phyloP scores from a whole-genome alignment of 1,284 basidiomycete genomes.

The Cutaneotrichosporon sp. region DNA sequence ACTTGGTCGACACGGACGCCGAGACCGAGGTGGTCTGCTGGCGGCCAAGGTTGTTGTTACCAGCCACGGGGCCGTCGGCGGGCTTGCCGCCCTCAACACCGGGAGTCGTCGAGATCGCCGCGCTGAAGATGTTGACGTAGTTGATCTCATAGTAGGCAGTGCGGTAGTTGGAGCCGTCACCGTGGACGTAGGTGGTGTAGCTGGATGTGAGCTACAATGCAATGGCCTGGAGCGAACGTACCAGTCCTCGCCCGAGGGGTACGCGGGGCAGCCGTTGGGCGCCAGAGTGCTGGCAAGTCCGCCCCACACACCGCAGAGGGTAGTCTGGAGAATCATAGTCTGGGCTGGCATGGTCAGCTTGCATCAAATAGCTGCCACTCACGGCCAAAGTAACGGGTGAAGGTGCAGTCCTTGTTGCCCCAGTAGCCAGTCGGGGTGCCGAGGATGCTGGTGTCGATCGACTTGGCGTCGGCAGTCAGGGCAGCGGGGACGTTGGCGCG shows the following conservation, averaged over 20 bases:
- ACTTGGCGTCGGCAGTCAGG: constrained; percentile 58
- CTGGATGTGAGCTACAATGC: constrained; percentile 17
- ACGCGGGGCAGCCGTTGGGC: constrained; percentile 60
- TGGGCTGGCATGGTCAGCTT: constrained; percentile 53
- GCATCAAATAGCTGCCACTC: not conserved
- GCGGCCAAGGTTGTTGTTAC: not conserved
- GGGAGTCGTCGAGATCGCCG: not conserved
- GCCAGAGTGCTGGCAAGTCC: constrained; percentile 61
- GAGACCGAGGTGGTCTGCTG: not conserved
- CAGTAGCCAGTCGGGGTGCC: constrained; percentile 71
- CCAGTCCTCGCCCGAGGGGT: constrained; percentile 31
- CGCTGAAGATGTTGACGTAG: constrained; percentile 57
- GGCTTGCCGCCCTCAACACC: constrained; percentile 18
- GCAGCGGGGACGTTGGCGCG: constrained; percentile 62
- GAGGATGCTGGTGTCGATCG: constrained; percentile 65
- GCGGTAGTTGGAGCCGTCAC: constrained; percentile 60
- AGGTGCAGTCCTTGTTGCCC: constrained; percentile 63
- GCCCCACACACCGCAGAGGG: constrained; percentile 66
- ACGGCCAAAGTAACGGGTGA: constrained; percentile 62
- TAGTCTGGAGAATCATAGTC: constrained; percentile 72
- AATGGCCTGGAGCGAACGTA: not conserved
- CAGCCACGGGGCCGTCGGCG: not conserved
- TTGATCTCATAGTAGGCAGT: constrained; percentile 75
- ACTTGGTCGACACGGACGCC: not conserved
- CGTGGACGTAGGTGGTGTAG: constrained; percentile 72